Evolutionary conservation across 176 grass and related monocot species (phyloP), one percentile per base, ranked within the genome.

Genomic region (Aegilops tauschii): DNA sequence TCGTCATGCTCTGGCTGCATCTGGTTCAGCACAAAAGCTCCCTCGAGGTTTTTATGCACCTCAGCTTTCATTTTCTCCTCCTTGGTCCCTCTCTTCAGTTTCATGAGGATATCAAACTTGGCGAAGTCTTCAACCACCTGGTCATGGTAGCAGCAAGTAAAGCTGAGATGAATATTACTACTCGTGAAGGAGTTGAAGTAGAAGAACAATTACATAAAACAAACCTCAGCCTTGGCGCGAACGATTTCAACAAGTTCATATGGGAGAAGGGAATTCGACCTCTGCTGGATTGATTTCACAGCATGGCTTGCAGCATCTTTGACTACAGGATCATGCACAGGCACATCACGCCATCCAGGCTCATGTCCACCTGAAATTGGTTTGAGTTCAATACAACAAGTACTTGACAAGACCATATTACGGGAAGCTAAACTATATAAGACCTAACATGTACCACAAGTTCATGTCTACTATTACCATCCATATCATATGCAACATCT

Each of bases 11-110:
- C 90, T 65, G 76, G 87, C 40, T 91, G 86, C 87, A 95, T 87
- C 76, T 96, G 84, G 52, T 93, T 91, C 81, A 98, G 78, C 61
- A 91, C 88, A 79, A 96, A 98, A 75, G 80, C 85, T 14, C 97
- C 97, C 86, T 96, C 94, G 8, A 94, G 83, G 30, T 71, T 96
- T 83, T 94, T 99, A 42, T 99, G 94, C 80, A 99, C 97, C 82
- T 99, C 97, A 1, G 90, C 94, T 74, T 93, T 92, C 69, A 90
- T 88, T 30, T 94, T 99, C 83, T 94, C 93, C 89, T 94, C 97
- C 83, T 94, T 94, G 49, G 11, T 91, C 59, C 97, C 97, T 74
- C 92, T 94, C 89, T 94, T 98, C 29, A 98, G 88, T 88, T 94
- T 98, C 80, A 98, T 82, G 73, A 98, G 84, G 83, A 98, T 86